phyloP scores from a whole-genome alignment of 768 basidiomycete genomes.

The Leccinum broughii region DNA sequence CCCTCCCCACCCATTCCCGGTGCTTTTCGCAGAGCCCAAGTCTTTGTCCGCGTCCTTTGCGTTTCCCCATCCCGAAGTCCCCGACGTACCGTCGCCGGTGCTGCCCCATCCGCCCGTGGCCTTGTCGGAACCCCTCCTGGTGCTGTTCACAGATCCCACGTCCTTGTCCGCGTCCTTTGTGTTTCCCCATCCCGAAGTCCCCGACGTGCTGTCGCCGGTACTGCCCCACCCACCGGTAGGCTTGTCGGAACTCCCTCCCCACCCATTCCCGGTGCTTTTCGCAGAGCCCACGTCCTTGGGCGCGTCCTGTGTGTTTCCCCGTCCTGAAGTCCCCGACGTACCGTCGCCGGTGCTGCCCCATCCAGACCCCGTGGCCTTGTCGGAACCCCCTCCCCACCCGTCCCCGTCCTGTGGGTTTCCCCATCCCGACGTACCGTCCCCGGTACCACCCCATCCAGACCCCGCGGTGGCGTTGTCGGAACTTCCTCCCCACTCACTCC shows the following conservation, averaged over 20 bases:
- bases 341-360: neutral
- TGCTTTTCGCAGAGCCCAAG: neutral
- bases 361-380: neutral
- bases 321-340: neutral
- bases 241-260: neutral
- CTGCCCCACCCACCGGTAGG: conserved; percentile 5
- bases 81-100: neutral
- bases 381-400: neutral
- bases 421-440: conserved; percentile 6
- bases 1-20: neutral
- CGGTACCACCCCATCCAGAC: conserved; percentile 10
- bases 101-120: neutral
- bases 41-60: neutral
- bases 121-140: neutral
- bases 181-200: conserved; percentile 13
- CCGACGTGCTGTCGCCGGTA: neutral
- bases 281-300: neutral
- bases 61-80: neutral
- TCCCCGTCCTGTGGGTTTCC: conserved; percentile 1
- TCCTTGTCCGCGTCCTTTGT: neutral
- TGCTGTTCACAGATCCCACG: neutral
- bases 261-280: neutral
- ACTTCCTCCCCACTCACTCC: conserved; percentile 8
- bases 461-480: neutral
- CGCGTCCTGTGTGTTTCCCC: neutral